phyloP scores from a whole-genome alignment of 2,329 filamentous ascomycete genomes.

The Pseudocercospora musae region DNA sequence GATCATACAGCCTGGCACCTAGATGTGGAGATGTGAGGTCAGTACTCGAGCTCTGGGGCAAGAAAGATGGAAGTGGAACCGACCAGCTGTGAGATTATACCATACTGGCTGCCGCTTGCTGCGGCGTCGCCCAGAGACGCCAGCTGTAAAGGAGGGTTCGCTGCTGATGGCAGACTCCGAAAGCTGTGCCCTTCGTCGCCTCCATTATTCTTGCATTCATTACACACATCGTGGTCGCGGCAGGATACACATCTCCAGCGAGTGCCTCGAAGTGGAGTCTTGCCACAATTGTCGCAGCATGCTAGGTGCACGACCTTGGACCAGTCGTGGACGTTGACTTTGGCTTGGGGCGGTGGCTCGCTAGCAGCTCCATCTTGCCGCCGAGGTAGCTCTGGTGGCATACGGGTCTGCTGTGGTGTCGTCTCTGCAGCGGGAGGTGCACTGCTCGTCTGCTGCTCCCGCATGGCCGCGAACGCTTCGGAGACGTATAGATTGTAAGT shows the following conservation, averaged over 20 bases:
- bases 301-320: conserved; percentile 7
- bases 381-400: conserved; percentile 3
- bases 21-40: not conserved
- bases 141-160: not conserved
- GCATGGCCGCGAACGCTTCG: not conserved
- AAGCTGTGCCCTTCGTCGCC: conserved; percentile 7
- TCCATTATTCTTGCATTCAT: conserved; percentile 7
- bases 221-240: conserved; percentile 9
- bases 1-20: not conserved
- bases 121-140: conserved; percentile 2
- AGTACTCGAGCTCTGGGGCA: not conserved
- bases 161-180: not conserved
- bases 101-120: conserved; percentile 4
- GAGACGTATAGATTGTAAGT: conserved; percentile 6
- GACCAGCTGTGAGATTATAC: conserved; percentile 3
- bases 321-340: not conserved
- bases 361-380: conserved; percentile 3
- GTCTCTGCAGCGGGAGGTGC: not conserved
- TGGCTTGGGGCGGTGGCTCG: not conserved
- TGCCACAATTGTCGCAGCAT: conserved; percentile 9
- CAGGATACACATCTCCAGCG: conserved; percentile 7
- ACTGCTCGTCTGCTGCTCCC: conserved; percentile 9
- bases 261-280: not conserved
- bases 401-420: not conserved
- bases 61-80: not conserved